Evolutionary conservation across 2,329 filamentous ascomycete species (phyloP).

Genomic region (Rasamsonia emersonii): DNA sequence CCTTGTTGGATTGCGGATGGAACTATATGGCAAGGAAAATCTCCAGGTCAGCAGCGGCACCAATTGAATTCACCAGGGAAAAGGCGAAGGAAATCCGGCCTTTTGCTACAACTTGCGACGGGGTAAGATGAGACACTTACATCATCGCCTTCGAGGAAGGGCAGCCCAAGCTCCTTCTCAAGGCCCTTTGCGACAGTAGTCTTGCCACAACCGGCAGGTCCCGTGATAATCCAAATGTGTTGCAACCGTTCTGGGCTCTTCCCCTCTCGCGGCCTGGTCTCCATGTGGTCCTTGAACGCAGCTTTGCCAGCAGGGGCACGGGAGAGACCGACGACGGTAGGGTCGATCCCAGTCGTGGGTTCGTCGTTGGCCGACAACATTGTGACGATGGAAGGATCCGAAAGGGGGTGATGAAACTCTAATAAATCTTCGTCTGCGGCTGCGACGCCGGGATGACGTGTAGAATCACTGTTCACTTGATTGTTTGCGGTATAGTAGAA

Average conservation of each 20-base stretch:
- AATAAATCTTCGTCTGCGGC: too few relatives aligned
- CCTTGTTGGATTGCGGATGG: slow-evolving; percentile 59
- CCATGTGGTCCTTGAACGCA: background rate
- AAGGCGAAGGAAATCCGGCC: background rate
- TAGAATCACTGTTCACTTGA: too few relatives aligned
- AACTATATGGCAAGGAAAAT: too few relatives aligned
- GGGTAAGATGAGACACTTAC: slow-evolving; percentile 40
- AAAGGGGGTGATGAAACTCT: too few relatives aligned
- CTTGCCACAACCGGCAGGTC: slow-evolving; percentile 72
- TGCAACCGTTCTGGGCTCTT: slow-evolving; percentile 28
- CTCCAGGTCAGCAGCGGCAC: background rate
- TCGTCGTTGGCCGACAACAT: slow-evolving; percentile 10
- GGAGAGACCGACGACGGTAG: slow-evolving; percentile 5
- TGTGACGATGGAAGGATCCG: background rate
- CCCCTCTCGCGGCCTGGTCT: background rate
- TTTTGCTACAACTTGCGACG: background rate
- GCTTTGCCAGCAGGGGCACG: background rate
- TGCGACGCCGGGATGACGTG: too few relatives aligned
- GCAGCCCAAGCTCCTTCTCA: slow-evolving; percentile 53
- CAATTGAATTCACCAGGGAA: background rate
- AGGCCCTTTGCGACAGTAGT: slow-evolving; percentile 63
- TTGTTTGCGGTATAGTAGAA: too few relatives aligned
- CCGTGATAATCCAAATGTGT: slow-evolving; percentile 74
- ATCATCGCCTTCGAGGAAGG: slow-evolving; percentile 70
- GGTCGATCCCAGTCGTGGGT: slow-evolving; percentile 6